A percentile compares a stretch with the other conserved stretches of the same genome.
These are phyloP conservation scores for Macrocystidia cucumis DNA, from an alignment of 1,284 basidiomycete genomes.

Conservation along the genomic window DNA sequence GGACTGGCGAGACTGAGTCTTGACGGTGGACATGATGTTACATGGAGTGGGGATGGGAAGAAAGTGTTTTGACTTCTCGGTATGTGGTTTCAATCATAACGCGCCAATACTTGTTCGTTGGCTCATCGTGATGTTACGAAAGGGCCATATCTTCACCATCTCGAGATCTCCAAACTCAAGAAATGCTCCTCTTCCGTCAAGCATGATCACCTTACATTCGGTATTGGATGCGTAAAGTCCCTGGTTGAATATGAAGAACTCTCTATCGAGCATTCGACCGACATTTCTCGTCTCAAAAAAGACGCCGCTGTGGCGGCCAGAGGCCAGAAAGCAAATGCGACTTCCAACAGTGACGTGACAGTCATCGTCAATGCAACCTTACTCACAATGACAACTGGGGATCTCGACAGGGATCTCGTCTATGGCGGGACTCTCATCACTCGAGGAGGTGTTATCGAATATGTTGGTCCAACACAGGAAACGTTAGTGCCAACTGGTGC, in stretches of 20 bases:
- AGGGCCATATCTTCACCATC: conserved; percentile 61
- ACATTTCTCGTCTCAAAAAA: conserved; percentile 46
- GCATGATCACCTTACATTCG: conserved; percentile 43
- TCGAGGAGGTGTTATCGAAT: conserved; percentile 47
- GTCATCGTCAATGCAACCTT: conserved; percentile 61
- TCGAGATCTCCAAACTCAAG: conserved; percentile 44
- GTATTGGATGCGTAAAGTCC: conserved; percentile 48
- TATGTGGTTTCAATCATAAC: conserved; percentile 19
- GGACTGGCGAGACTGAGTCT: conserved; percentile 53
- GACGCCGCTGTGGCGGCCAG: conserved; percentile 29
- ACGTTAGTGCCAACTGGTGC: conserved; percentile 34
- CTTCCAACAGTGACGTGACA: conserved; percentile 32
- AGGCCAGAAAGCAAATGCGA: conserved; percentile 13
- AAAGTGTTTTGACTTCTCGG: conserved; percentile 67
- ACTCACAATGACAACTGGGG: conserved; percentile 52
- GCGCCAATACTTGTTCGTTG: conserved; percentile 2
- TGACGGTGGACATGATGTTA: conserved; percentile 65
- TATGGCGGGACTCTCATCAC: conserved; percentile 40
- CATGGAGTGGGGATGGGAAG: conserved; percentile 53
- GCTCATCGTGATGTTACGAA: too few relatives aligned
- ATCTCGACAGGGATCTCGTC: conserved; percentile 40
- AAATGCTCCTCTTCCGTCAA: conserved; percentile 39
- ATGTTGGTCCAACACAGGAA: conserved; percentile 32
- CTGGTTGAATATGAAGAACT: conserved; percentile 50
- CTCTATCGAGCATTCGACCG: conserved; percentile 49